Evolutionary conservation across 2,329 filamentous ascomycete genomes (phyloP).

Genomic region (Pseudogymnoascus sp.): DNA sequence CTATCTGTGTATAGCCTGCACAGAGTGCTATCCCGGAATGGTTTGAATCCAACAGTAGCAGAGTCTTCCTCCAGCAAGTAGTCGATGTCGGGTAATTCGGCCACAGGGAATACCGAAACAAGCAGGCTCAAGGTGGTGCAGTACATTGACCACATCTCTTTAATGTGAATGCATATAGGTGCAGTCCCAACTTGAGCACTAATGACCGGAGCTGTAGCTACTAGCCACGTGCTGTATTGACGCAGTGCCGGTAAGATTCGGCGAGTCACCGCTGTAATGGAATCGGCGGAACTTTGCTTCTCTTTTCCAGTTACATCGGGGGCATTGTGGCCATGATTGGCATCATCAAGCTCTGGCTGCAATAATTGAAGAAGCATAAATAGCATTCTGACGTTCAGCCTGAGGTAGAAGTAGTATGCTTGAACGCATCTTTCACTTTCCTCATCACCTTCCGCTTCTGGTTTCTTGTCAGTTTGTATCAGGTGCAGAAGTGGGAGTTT

Average conservation of each 20-base stretch:
- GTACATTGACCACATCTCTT: constrained; percentile 59
- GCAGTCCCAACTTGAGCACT: constrained; percentile 46
- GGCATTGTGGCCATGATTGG: constrained; percentile 33
- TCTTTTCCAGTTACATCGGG: constrained; percentile 33
- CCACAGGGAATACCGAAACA: constrained; percentile 50
- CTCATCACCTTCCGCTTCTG: constrained; percentile 39
- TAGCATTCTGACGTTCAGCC: constrained; percentile 73
- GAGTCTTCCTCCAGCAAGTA: constrained; percentile 64
- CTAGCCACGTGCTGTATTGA: constrained; percentile 61
- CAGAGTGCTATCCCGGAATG: constrained; percentile 42
- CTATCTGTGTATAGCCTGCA: constrained; percentile 43
- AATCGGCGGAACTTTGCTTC: constrained; percentile 34
- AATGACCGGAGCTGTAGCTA: constrained; percentile 46
- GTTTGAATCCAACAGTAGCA: constrained; percentile 57
- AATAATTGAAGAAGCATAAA: constrained; percentile 63
- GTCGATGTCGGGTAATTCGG: constrained; percentile 45
- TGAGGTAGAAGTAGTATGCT: constrained; percentile 59
- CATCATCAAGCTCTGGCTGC: constrained; percentile 51
- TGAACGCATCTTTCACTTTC: constrained; percentile 30
- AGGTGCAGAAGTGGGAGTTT: background rate
- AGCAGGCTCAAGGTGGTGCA: constrained; percentile 54
- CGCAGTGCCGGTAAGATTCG: constrained; percentile 57
- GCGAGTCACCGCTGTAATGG: constrained; percentile 50
- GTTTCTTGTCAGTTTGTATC: constrained; percentile 20
- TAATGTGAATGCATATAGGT: constrained; percentile 47